phyloP scores from a whole-genome alignment of 768 basidiomycete genomes.

The Plicaturopsis crispa region DNA sequence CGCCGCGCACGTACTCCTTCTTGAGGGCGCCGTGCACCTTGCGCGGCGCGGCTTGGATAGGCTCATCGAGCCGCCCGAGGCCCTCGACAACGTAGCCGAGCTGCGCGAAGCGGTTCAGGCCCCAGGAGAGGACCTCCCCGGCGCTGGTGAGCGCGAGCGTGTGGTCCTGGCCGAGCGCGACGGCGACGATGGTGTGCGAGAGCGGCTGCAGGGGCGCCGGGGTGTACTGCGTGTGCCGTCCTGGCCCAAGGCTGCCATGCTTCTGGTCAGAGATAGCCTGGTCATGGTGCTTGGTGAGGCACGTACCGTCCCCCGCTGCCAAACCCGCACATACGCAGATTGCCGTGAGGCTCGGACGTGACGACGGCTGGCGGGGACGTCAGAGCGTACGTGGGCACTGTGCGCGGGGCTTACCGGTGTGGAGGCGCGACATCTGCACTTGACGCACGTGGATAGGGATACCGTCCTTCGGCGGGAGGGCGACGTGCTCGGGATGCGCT shows the following conservation, averaged over 20 bases:
- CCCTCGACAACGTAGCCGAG: constrained; percentile 79
- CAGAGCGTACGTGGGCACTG: neutral
- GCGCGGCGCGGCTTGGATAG: constrained; percentile 68
- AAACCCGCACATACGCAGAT: constrained; percentile 84
- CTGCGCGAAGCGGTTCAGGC: constrained; percentile 82
- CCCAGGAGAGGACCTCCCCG: constrained; percentile 89
- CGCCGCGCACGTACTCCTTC: constrained; percentile 71
- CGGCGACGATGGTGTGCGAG: constrained; percentile 45
- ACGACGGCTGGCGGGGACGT: constrained; percentile 38
- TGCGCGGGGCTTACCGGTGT: constrained; percentile 51
- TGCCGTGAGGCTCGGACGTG: constrained; percentile 65
- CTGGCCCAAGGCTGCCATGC: constrained; percentile 56
- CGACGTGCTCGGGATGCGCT: constrained; percentile 67
- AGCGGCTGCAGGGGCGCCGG: constrained; percentile 56
- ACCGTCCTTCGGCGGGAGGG: constrained; percentile 34
- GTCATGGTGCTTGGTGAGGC: too few relatives aligned
- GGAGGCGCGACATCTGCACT: constrained; percentile 80
- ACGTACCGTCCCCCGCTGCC: constrained; percentile 79
- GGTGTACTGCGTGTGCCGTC: constrained; percentile 72
- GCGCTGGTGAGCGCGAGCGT: constrained; percentile 75
- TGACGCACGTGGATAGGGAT: constrained; percentile 54
- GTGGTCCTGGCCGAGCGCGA: constrained; percentile 92
- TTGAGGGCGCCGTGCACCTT: constrained; percentile 69
- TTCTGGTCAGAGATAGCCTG: too few relatives aligned
- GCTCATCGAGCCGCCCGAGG: constrained; percentile 51